Conservation (phyloP, 352 stramenopile species). For the Saprolegnia diclina region DNA sequence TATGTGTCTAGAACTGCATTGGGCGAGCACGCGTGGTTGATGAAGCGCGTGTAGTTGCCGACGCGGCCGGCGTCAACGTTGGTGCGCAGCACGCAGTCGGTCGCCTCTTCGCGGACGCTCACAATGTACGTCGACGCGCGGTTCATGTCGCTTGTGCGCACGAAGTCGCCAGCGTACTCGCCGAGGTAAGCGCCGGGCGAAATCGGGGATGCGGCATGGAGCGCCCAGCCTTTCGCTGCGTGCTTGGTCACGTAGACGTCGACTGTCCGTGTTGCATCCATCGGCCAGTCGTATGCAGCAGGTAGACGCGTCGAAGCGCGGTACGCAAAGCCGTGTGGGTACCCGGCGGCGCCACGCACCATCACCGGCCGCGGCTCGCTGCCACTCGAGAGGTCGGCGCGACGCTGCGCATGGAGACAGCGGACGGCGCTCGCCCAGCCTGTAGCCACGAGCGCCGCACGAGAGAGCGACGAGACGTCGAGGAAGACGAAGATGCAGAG, state of each 20-base stretch:
- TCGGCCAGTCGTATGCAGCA: neutral
- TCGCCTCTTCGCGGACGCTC: slow-evolving; percentile 60
- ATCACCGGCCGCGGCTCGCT: neutral
- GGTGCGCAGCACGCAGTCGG: slow-evolving; percentile 48
- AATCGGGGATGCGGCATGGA: slow-evolving; percentile 37
- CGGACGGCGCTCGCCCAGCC: neutral
- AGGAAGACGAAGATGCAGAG: neutral
- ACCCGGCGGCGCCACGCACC: neutral
- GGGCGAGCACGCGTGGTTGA: slow-evolving; percentile 65
- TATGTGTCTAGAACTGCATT: slow-evolving; percentile 45
- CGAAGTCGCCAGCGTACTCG: slow-evolving; percentile 59
- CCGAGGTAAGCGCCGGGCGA: slow-evolving; percentile 36
- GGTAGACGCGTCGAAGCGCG: neutral
- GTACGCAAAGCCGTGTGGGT: slow-evolving; percentile 12
- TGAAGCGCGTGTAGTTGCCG: slow-evolving; percentile 59
- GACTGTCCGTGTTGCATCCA: slow-evolving; percentile 26
- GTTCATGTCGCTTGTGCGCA: slow-evolving; percentile 42
- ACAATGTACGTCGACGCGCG: slow-evolving; percentile 47
- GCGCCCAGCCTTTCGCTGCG: slow-evolving; percentile 43
- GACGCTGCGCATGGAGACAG: neutral
- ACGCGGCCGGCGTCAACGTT: slow-evolving; percentile 49
- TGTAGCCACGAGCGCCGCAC: neutral
- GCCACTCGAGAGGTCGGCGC: slow-evolving; percentile 11
- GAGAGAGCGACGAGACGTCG: neutral
- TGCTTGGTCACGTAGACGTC: slow-evolving; percentile 32